Conservation (phyloP, 1,284 basidiomycete species). For the Phellopilus nigrolimitatus region DNA sequence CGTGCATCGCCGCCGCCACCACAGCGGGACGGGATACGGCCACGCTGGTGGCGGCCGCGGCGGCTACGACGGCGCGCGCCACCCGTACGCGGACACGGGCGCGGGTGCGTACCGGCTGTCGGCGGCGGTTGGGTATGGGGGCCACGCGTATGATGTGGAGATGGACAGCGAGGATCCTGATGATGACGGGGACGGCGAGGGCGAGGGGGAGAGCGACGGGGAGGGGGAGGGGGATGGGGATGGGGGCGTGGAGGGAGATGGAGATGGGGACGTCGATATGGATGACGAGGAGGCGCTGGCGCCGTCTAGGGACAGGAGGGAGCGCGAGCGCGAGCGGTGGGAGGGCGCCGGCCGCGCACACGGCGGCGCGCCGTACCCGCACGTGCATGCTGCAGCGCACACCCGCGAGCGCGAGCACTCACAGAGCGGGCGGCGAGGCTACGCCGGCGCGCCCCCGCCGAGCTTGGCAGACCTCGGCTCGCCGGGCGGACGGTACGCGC, state of each 20-base stretch:
- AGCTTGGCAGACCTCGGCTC: constrained; percentile 1
- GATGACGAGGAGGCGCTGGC: not conserved
- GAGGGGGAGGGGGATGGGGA: not conserved
- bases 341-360: not conserved
- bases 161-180: too few species aligned
- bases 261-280: not conserved
- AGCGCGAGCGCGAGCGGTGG: not conserved
- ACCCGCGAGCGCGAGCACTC: not conserved
- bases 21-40: not conserved
- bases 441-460: not conserved
- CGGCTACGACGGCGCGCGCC: not conserved
- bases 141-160: constrained; percentile 9
- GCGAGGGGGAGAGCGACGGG: constrained; percentile 6
- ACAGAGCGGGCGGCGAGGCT: not conserved
- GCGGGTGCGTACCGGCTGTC: not conserved
- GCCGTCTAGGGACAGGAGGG: too few species aligned
- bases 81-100: not conserved
- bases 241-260: not conserved
- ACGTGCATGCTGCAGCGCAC: not conserved
- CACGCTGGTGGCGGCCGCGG: not conserved
- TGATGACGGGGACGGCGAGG: constrained; percentile 4
- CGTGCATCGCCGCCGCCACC: not conserved
- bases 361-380: not conserved
- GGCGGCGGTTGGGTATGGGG: too few species aligned
- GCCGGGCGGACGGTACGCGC: not conserved